Percentiles rank a stretch among this genome's conserved stretches.
Conservation (phyloP, 2,329 filamentous ascomycete species). For the Colletotrichum orbiculare region DNA sequence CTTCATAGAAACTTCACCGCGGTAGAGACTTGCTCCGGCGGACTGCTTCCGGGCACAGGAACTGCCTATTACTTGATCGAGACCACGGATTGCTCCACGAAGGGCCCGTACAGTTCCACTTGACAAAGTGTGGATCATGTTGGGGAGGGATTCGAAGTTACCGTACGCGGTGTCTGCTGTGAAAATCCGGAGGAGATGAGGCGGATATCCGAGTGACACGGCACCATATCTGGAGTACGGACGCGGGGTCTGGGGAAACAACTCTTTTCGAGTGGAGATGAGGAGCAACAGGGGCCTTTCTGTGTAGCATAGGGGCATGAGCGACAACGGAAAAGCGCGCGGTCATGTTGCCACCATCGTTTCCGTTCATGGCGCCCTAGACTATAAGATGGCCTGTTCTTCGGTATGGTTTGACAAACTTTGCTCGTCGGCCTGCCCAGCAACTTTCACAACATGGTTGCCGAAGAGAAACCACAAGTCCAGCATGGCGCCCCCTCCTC, state of each 20-base stretch:
- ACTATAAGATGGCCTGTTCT: too few species aligned
- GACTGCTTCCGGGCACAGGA: too few species aligned
- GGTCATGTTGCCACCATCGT: background rate
- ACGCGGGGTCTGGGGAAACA: conserved; percentile 31
- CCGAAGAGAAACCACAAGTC: conserved; percentile 20
- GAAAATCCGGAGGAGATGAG: background rate
- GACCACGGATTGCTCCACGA: background rate
- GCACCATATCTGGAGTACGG: background rate
- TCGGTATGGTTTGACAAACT: too few species aligned
- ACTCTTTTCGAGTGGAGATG: conserved; percentile 1
- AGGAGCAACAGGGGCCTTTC: conserved; percentile 5
- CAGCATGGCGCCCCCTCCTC: background rate
- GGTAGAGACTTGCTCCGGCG: background rate
- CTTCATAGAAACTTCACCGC: background rate
- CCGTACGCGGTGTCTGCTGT: too few species aligned
- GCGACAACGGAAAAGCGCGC: background rate
- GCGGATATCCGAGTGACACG: background rate
- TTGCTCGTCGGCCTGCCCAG: background rate
- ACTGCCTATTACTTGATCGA: background rate
- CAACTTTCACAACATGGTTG: conserved; percentile 14
- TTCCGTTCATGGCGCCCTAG: too few species aligned
- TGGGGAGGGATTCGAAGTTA: background rate
- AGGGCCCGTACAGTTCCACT: background rate
- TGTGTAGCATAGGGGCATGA: too few species aligned
- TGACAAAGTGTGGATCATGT: conserved; percentile 3